phyloP scores from a whole-genome alignment of 169 alveolate species.

The Plasmodium knowlesi region DNA sequence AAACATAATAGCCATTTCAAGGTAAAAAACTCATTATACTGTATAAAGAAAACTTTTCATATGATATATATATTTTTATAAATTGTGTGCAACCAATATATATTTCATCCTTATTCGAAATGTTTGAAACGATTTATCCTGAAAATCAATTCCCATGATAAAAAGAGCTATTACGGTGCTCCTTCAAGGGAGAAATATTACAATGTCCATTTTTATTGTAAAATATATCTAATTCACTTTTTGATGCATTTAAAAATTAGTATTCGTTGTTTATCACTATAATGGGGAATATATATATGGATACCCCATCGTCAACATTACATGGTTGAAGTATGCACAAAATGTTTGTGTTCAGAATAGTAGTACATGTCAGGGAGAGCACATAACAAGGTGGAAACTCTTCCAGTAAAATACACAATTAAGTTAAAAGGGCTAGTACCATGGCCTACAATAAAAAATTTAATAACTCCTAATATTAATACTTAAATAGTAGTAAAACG shows the following conservation, averaged over 20 bases:
- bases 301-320: not conserved
- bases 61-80: not conserved
- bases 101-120: not conserved
- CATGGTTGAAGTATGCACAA: not conserved
- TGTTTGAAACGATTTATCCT: not conserved
- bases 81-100: not conserved
- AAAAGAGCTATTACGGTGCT: too few species aligned
- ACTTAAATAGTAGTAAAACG: not conserved
- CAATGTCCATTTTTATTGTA: not conserved
- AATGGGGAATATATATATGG: not conserved
- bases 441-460: not conserved
- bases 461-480: not conserved
- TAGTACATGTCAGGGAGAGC: not conserved
- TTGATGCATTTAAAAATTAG: not conserved
- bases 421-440: not conserved
- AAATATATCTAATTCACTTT: not conserved
- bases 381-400: not conserved
- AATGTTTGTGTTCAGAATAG: not conserved
- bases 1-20: not conserved
- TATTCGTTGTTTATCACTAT: not conserved
- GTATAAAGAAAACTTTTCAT: too few species aligned
- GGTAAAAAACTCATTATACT: not conserved
- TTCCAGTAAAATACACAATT: not conserved
- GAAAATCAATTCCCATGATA: not conserved
- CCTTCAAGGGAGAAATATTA: not conserved